Percentiles rank a stretch among this genome's conserved stretches.
Conservation (phyloP, 2,329 filamentous ascomycete genomes). For the Penicillium paneum region DNA sequence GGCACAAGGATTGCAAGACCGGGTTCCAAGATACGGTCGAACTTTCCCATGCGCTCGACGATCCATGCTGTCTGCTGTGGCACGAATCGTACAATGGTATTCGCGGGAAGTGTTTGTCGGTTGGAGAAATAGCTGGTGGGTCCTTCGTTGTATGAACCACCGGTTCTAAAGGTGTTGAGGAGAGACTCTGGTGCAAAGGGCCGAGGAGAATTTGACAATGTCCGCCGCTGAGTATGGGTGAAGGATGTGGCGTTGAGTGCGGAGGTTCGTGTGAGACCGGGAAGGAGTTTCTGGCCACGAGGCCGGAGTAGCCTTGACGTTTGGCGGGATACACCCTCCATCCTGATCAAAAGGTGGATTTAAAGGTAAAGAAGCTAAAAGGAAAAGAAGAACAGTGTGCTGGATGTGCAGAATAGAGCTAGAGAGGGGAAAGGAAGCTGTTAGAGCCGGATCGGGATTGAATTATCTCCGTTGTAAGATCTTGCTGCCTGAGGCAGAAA, state of each 20-base stretch:
- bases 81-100: constrained; percentile 93
- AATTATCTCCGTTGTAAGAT: constrained; percentile 8
- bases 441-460: constrained; percentile 13
- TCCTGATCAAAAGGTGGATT: constrained; percentile 18
- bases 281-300: constrained; percentile 21
- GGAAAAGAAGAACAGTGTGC: not conserved
- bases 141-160: constrained; percentile 30
- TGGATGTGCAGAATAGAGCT: constrained; percentile 2
- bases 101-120: constrained; percentile 69
- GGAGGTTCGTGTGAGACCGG: constrained; percentile 21
- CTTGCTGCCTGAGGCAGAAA: constrained; percentile 28
- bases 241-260: constrained; percentile 18
- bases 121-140: constrained; percentile 76
- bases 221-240: constrained; percentile 27
- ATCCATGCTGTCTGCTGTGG: constrained; percentile 99
- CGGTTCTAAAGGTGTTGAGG: constrained; percentile 29
- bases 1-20: constrained; percentile 86
- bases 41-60: constrained; percentile 98
- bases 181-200: constrained; percentile 33
- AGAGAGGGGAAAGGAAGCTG: constrained; percentile 14
- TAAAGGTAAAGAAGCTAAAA: not conserved
- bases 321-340: constrained; percentile 40
- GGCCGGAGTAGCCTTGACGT: constrained; percentile 34
- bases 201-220: constrained; percentile 31
- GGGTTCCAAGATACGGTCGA: constrained; percentile 87